Evolutionary conservation across 768 basidiomycete genomes (phyloP), one percentile per base, ranked within the genome.

Genomic region (Mrakia blollopis): DNA sequence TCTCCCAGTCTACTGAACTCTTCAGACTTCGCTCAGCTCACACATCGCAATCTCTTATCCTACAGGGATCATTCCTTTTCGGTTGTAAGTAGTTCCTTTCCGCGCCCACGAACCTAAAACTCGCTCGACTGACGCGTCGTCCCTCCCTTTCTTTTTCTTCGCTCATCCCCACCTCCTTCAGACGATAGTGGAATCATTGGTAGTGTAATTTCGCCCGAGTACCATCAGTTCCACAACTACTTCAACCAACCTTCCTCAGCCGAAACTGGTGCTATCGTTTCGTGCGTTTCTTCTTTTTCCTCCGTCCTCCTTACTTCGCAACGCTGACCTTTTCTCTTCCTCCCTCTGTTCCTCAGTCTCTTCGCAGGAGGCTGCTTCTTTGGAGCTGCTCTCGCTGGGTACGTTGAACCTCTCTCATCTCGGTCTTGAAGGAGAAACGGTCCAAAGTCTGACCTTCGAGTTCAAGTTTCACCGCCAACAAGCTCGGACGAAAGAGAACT

Each of bases 141-240:
- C 21, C 16, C 18, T 37, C 37, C 6, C 35, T 23, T 9, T 30
- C 5, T 32, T 23, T 32, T 14, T 5, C 10, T 50, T 37, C 35
- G 14, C 9, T 28, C 28, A 8, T 28, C 10, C 2, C 32, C 25
- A 11, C 32, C 13, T 14, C 8, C 54, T 11, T 37, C 50, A 72
- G 47, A 72, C 54, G 70, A 72, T 50, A 50, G 44, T 72, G 70
- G 70, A 30, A 72, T 72, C 50, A 72, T 72, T 9, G n/a, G 28
- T 32, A 39, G 35, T n/a, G 69, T 71, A 23, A 71, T 71, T 14
- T 71, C 69, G 7, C 69, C 50, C n/a, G 35, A 30, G 25, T n/a
- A 32, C 32, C 39, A 47, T 28, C 50, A 30, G 41, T 72, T 52
- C 30, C 50, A 60, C 44, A 13, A 35, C 47, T 72, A 52, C 28